Conservation (phyloP, 148 eudicot genomes). For the Fagopyrum tataricum region DNA sequence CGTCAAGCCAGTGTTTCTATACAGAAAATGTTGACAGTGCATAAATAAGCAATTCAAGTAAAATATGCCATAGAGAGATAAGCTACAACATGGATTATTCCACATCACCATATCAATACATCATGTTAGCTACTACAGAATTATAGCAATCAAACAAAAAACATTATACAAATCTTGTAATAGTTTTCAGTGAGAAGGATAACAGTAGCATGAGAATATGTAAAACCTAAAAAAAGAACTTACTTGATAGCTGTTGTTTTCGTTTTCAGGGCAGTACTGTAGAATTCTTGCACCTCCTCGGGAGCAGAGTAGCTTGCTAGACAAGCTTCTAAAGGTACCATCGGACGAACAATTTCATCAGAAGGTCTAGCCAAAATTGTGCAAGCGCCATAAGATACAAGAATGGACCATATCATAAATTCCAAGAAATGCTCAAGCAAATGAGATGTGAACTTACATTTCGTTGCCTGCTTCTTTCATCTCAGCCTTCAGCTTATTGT, state of each 20-base stretch:
- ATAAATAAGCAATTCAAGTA: neutral
- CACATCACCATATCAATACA: neutral
- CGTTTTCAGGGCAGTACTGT: constrained; percentile 72
- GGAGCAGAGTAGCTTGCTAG: constrained; percentile 69
- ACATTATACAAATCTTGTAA: neutral
- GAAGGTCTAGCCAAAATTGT: constrained; percentile 36
- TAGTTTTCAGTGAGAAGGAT: neutral
- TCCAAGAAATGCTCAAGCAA: constrained; percentile 6
- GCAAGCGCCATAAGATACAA: neutral
- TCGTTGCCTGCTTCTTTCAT: constrained; percentile 51
- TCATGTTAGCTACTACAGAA: neutral
- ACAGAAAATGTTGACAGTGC: neutral
- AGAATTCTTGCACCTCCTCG: constrained; percentile 91
- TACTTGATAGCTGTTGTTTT: constrained; percentile 91
- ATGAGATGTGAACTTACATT: constrained; percentile 42
- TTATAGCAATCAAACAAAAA: neutral
- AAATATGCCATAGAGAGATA: neutral
- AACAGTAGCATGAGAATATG: neutral
- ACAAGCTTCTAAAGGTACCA: constrained; percentile 79
- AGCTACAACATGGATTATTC: neutral
- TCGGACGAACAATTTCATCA: constrained; percentile 85
- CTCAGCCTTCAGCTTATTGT: constrained; percentile 52
- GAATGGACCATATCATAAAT: too few relatives aligned
- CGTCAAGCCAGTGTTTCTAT: constrained; percentile 86
- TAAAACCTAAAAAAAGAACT: constrained; percentile 15